Evolutionary conservation across 2,329 filamentous ascomycete genomes (phyloP), one percentile per base, ranked within the genome.

Genomic region (Balansia obtecta): DNA sequence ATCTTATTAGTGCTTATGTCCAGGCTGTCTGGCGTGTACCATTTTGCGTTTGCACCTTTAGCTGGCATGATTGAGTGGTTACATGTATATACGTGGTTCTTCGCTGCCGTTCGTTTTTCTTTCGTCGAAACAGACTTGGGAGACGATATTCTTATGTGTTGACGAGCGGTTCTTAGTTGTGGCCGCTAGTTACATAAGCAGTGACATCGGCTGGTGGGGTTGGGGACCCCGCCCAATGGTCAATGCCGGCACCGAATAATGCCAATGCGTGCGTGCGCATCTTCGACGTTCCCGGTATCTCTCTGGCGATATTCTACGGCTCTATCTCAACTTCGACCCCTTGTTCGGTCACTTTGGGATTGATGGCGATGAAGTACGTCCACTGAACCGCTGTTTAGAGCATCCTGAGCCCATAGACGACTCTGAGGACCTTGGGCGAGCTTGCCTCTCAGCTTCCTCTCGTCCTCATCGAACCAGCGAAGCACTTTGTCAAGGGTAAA

Each of bases 1-100:
- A 38, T 38, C 22, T 27, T 51, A 18, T 51, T 47, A 7, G 22
- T 0, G 32, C 27, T 7, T 37, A n/a, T 30, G 16, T 51, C 44
- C 10, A 51, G 45, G 39, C 49, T 48, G 20, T 48, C 49, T 22
- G 44, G 15, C 27, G 49, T 51, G 39, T 12, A 3, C 45, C 49
- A 51, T 15, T 51, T 48, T 18, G 44, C 9, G 27, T 42, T 47
- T n/a, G 22, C 2, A 30, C 11, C 3, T 30, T 22, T 47, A 22
- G 10, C 13, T 48, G 44, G 15, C 49, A 51, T 48, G 15, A 20
- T 30, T 20, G 13, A n/a, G 22, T 3, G 22, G 6, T 27, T 27
- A 3, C 6, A 3, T 27, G 6, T 27, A 6, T 37, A n/a, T n/a
- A n/a, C n/a, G n/a, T n/a, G n/a, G n/a, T n/a, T n/a, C n/a, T 16